A percentile compares a stretch with the other conserved stretches of the same genome.
Evolutionary conservation across 2,329 filamentous ascomycete species (phyloP).

Genomic region (Monosporascus sp.): DNA sequence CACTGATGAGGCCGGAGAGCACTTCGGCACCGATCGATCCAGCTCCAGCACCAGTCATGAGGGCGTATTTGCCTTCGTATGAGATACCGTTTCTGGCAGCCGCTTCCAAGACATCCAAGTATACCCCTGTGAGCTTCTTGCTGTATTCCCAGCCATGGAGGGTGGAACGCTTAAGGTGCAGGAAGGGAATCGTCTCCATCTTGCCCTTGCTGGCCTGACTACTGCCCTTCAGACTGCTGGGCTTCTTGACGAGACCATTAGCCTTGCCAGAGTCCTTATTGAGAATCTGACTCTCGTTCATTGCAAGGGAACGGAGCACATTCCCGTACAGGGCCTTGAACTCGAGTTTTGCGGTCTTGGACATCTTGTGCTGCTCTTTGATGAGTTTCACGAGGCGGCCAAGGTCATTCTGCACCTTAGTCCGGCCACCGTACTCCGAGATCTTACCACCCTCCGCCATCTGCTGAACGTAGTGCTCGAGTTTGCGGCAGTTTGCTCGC

Average conservation of each 20-base stretch:
- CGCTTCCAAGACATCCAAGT: slow-evolving; percentile 86
- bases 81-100: slow-evolving; percentile 83
- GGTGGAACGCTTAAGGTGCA: slow-evolving; percentile 92
- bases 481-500: slow-evolving; percentile 83
- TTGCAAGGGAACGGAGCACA: slow-evolving; percentile 86
- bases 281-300: slow-evolving; percentile 98
- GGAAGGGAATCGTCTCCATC: slow-evolving; percentile 94
- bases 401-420: slow-evolving; percentile 95
- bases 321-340: slow-evolving; percentile 95
- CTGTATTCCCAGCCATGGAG: slow-evolving; percentile 98
- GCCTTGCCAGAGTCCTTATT: slow-evolving; percentile 75
- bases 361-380: slow-evolving; percentile 95
- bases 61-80: slow-evolving; percentile 89
- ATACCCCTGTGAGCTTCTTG: slow-evolving; percentile 93
- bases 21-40: slow-evolving; percentile 98
- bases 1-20: slow-evolving; percentile 89
- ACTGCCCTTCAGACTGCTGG: slow-evolving; percentile 41
- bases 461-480: slow-evolving; percentile 96
- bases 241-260: slow-evolving; percentile 44
- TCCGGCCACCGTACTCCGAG: slow-evolving; percentile 95
- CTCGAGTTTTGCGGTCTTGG: slow-evolving; percentile 91
- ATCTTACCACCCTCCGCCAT: slow-evolving; percentile 99
- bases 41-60: slow-evolving; percentile 97
- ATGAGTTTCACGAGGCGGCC: slow-evolving; percentile 97
- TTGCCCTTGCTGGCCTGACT: slow-evolving; percentile 71